Conservation (phyloP, 768 basidiomycete genomes). For the Lactarius quietus region DNA sequence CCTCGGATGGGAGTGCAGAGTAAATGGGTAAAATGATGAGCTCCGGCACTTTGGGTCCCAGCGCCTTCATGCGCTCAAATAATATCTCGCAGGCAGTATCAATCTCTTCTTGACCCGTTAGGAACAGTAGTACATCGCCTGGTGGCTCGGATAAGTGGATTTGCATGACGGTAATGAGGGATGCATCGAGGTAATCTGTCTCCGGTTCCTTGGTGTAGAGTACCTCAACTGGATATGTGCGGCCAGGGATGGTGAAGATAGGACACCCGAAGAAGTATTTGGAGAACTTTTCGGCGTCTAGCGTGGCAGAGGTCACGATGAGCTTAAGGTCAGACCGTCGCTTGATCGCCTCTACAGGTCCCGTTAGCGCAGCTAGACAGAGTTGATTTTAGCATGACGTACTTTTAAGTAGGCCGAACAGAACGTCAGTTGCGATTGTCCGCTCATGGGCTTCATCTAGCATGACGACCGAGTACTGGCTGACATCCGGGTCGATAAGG, state of each 20-base stretch:
- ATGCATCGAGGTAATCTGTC: slow-evolving; percentile 94
- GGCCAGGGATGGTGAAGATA: slow-evolving; percentile 99
- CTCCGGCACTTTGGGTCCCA: slow-evolving; percentile 98
- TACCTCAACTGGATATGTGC: slow-evolving; percentile 97
- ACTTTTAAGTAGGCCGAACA: slow-evolving; percentile 96
- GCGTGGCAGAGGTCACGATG: slow-evolving; percentile 96
- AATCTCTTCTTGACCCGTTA: slow-evolving; percentile 98
- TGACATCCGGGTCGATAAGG: slow-evolving; percentile 91
- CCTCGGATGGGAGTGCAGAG: slow-evolving; percentile 95
- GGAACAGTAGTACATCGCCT: slow-evolving; percentile 93
- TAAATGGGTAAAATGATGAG: slow-evolving; percentile 97
- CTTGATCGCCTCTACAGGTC: slow-evolving; percentile 79
- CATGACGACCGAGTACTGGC: slow-evolving; percentile 93
- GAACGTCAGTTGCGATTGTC: slow-evolving; percentile 96
- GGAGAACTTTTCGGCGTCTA: slow-evolving; percentile 99
- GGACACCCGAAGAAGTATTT: slow-evolving; percentile 99
- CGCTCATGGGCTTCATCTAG: slow-evolving; percentile 99
- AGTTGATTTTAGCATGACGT: slow-evolving; percentile 29
- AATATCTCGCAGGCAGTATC: slow-evolving; percentile 97
- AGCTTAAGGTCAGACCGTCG: slow-evolving; percentile 94
- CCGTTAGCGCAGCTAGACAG: slow-evolving; percentile 24
- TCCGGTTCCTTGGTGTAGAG: slow-evolving; percentile 99
- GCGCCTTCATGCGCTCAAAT: slow-evolving; percentile 97
- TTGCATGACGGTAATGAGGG: slow-evolving; percentile 98
- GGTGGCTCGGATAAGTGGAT: slow-evolving; percentile 98